Evolutionary conservation across 2,329 filamentous ascomycete genomes (phyloP).

Genomic region (Alternaria ventricosa): DNA sequence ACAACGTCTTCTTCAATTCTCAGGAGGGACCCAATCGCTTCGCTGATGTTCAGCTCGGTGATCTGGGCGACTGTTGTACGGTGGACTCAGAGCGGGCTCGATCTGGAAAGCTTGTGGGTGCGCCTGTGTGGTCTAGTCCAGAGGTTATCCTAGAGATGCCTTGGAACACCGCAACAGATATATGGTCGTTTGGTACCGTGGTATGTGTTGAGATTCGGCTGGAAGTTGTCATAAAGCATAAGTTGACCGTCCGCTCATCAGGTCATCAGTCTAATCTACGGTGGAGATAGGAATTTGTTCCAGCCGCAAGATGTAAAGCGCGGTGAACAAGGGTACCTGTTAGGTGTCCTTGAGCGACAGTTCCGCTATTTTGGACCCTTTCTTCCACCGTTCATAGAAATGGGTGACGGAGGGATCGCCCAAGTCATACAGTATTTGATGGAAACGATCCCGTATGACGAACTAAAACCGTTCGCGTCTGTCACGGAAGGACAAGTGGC

Average conservation of each 20-base stretch:
- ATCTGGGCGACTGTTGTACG: conserved; percentile 39
- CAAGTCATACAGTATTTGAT: background rate
- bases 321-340: conserved; percentile 31
- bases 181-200: conserved; percentile 51
- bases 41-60: conserved; percentile 44
- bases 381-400: background rate
- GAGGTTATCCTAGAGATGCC: conserved; percentile 35
- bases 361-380: conserved; percentile 35
- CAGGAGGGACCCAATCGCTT: conserved; percentile 38
- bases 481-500: background rate
- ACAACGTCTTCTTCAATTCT: conserved; percentile 49
- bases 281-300: conserved; percentile 34
- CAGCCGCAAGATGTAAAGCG: conserved; percentile 25
- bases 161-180: conserved; percentile 50
- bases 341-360: conserved; percentile 29
- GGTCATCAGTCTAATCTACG: conserved; percentile 40
- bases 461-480: background rate
- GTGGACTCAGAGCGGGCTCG: conserved; percentile 27
- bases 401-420: background rate
- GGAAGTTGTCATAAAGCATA: background rate
- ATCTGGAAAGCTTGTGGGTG: conserved; percentile 41
- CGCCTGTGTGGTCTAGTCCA: conserved; percentile 49
- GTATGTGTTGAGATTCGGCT: conserved; percentile 28
- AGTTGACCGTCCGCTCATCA: background rate
- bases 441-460: background rate